Conservation (phyloP, 345 rosid species). For the Eucalyptus leucophloia region DNA sequence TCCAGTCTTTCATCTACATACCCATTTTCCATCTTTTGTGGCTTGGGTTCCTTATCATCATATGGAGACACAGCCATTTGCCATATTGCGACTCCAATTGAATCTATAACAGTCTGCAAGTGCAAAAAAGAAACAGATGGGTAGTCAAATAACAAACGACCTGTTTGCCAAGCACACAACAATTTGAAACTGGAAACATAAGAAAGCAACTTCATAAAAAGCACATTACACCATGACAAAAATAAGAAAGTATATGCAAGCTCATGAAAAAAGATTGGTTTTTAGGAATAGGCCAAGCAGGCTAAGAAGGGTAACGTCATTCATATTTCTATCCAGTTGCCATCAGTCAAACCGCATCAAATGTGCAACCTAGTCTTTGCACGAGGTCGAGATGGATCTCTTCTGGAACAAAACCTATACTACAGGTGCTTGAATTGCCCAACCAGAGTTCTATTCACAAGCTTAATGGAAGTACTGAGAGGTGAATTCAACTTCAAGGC, state of each 20-base stretch:
- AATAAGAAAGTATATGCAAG: not conserved
- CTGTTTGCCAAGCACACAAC: not conserved
- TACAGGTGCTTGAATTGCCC: not conserved
- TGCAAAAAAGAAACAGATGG: not conserved
- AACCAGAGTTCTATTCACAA: not conserved
- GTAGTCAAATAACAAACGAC: not conserved
- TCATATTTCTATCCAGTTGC: not conserved
- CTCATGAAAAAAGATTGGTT: not conserved
- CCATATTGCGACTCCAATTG: constrained; percentile 82
- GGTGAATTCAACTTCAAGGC: not conserved
- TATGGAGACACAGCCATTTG: constrained; percentile 72
- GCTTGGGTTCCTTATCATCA: constrained; percentile 8
- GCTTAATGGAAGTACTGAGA: not conserved
- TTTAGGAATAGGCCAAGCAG: not conserved
- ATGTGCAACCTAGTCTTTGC: not conserved
- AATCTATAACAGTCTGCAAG: constrained; percentile 59
- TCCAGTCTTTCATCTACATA: constrained; percentile 15
- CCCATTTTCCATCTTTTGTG: constrained; percentile 40
- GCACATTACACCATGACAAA: not conserved
- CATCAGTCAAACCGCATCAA: not conserved
- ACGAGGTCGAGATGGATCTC: not conserved
- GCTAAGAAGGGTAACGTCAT: not conserved
- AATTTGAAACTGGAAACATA: not conserved
- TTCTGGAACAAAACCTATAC: not conserved
- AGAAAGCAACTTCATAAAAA: not conserved